Evolutionary conservation across 768 basidiomycete species (phyloP), one percentile per base, ranked within the genome.

Genomic region (Podaxis pistillaris): DNA sequence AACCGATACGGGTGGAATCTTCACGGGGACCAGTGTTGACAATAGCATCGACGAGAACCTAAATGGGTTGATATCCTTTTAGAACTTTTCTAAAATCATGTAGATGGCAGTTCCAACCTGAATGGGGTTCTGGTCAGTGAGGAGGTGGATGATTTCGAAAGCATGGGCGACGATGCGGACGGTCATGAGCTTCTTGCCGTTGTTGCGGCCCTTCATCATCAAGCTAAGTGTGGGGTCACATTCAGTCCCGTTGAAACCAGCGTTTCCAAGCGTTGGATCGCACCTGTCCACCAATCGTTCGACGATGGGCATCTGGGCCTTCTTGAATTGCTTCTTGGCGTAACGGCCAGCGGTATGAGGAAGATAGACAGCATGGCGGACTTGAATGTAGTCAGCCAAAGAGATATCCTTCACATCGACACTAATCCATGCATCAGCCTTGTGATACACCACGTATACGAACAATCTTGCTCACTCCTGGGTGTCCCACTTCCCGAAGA

Each of bases 171-270:
- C 97, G 72, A 99, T 99, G 79, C 97, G 94, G 78, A 99, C 93
- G 72, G 97, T 90, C 78, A 99, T 81, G 76, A 98, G 89, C 82
- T 98, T 98, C 85, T 98, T 98, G 75, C 97, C 97, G 81, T 96
- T 98, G 89, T 98, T 99, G 79, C 97, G 95, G 65, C 97, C 97
- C 83, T 98, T 97, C 97, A 99, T 99, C 97, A 99, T 99, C 76
- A 99, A 81, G 78, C 94, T 96, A 68, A 11, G 54, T 36, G 51
- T 37, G 28, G n/a, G 49, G 58, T 33, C 62, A 50, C 33, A 53
- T 49, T 50, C 19, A n/a, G 15, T n/a, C 50, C 54, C 49, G 37
- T 22, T 47, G 50, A 52, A 60, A 22, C 38, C 24, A 53, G 19
- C n/a, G 26, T 46, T 15, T 50, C 33, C 37, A 33, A 44, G 11